Conservation (phyloP, 192 early-diverging fungal genomes). For the Podila clonocystis region DNA sequence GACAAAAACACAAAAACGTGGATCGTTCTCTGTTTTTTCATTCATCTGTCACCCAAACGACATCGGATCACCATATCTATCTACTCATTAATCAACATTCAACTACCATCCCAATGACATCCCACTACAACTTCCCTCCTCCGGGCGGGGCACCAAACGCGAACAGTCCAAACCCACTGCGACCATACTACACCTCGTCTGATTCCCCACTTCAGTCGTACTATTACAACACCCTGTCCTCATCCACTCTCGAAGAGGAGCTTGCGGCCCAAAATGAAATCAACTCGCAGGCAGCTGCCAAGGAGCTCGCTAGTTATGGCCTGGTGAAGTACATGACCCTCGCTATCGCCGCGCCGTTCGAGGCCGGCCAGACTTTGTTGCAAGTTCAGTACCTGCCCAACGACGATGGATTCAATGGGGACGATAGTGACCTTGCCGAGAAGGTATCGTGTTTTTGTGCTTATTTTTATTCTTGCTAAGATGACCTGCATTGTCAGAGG, state of each 20-base stretch:
- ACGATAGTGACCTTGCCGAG: conserved; percentile 48
- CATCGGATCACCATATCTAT: too few relatives aligned
- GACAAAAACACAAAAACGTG: neutral
- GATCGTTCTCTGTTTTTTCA: neutral
- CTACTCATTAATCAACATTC: too few relatives aligned
- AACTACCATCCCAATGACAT: conserved; percentile 5
- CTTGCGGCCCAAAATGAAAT: conserved; percentile 37
- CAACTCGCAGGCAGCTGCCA: conserved; percentile 62
- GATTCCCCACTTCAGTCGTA: conserved; percentile 48
- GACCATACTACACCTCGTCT: conserved; percentile 43
- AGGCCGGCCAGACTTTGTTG: conserved; percentile 75
- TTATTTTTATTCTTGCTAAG: neutral
- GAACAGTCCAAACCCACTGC: conserved; percentile 34
- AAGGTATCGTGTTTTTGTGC: conserved; percentile 17
- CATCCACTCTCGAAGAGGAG: conserved; percentile 35
- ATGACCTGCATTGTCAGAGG: neutral
- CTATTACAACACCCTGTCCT: conserved; percentile 45
- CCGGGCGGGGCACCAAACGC: conserved; percentile 41
- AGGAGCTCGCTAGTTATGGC: conserved; percentile 71
- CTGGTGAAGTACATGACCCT: conserved; percentile 71
- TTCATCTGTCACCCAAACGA: neutral
- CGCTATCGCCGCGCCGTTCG: conserved; percentile 72
- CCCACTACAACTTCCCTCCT: conserved; percentile 43
- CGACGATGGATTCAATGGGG: conserved; percentile 58
- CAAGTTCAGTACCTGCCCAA: conserved; percentile 82